phyloP scores from a whole-genome alignment of 1,139 yeast species.

The Saccharomyces pastorianus region DNA sequence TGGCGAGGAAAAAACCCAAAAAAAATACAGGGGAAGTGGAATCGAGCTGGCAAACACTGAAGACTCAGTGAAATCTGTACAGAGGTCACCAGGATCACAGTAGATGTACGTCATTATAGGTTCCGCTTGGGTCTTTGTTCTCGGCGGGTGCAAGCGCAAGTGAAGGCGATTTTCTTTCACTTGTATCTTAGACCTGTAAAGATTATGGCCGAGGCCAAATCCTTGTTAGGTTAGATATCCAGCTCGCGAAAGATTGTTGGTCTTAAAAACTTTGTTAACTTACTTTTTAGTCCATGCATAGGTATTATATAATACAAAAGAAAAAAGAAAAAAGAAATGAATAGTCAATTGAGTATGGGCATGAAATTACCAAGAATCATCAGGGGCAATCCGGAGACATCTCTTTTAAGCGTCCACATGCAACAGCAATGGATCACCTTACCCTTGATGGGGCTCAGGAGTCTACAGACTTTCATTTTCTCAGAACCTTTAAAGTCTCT shows the following conservation, averaged over 20 bases:
- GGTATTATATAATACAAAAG: background rate
- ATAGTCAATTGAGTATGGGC: conserved; percentile 36
- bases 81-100: background rate
- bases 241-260: too few species aligned
- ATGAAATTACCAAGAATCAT: conserved; percentile 91
- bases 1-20: background rate
- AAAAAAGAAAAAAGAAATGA: background rate
- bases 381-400: conserved; percentile 92
- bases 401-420: conserved; percentile 87
- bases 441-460: conserved; percentile 30
- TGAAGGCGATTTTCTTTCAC: background rate
- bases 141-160: too few species aligned
- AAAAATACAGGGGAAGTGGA: background rate
- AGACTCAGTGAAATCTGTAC: background rate
- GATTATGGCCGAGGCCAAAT: too few species aligned
- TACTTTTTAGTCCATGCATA: background rate
- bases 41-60: background rate
- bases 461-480: conserved; percentile 56
- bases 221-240: too few species aligned
- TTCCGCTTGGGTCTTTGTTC: too few species aligned
- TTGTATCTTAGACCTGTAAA: too few species aligned
- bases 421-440: conserved; percentile 59
- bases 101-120: background rate
- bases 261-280: background rate
- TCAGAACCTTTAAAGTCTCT: conserved; percentile 86